Conservation (phyloP, 805 yeast genomes). For the Wickerhamomyces subpelliculosus region DNA sequence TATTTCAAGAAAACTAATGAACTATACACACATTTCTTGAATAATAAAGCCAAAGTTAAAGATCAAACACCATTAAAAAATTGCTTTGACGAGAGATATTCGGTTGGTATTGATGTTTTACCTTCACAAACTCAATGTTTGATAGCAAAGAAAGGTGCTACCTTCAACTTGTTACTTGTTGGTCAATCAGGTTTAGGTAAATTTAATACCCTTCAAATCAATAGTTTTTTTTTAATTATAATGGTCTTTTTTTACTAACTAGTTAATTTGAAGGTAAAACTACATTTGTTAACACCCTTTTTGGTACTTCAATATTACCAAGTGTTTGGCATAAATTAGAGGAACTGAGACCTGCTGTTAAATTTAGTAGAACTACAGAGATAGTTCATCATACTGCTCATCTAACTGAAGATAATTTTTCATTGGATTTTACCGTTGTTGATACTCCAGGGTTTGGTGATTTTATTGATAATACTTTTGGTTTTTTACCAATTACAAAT, state of each 20-base stretch:
- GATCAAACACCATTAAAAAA: not conserved
- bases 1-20: no score
- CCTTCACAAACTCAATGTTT: constrained; percentile 24
- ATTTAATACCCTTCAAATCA: constrained; percentile 1
- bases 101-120: constrained; percentile 21
- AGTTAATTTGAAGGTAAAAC: constrained; percentile 47
- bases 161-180: constrained; percentile 75
- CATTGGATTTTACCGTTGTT: constrained; percentile 52
- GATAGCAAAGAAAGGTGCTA: constrained; percentile 50
- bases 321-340: constrained; percentile 35
- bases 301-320: constrained; percentile 42
- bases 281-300: constrained; percentile 74
- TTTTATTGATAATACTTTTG: constrained; percentile 52
- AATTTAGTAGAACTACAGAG: constrained; percentile 27
- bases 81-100: constrained; percentile 3
- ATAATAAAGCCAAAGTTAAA: not conserved
- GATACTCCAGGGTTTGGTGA: constrained; percentile 81
- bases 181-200: constrained; percentile 84
- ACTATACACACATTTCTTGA: no score
- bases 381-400: constrained; percentile 36
- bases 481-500: constrained; percentile 63
- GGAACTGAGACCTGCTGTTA: constrained; percentile 30
- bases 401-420: constrained; percentile 53
- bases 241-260: not conserved
- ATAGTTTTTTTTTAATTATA: not conserved